Evolutionary conservation across 768 basidiomycete genomes (phyloP), one percentile per base, ranked within the genome.

Genomic region (Boletus rubropictus): DNA sequence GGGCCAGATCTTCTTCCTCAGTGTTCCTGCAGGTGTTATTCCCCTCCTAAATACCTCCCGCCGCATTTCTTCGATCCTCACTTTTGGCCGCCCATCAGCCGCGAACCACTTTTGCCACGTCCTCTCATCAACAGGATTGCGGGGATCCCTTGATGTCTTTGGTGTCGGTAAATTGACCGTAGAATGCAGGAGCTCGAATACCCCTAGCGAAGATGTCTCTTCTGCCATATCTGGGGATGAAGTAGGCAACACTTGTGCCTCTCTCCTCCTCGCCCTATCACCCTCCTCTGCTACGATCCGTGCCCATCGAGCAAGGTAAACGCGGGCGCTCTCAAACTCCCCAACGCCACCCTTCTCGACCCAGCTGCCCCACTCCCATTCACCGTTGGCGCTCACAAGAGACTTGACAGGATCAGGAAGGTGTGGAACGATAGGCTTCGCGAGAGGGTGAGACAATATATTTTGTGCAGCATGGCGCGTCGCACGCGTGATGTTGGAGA

Each of bases 261-360:
- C 96, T 36, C 79, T 77, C 53, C 82, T 70, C 35, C 96, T 76
- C 5, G 92, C 82, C 14, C 90, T 77, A 65, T 99, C 96, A 15
- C 96, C 96, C 63, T 98, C 96, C 66, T 99, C 96, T 2, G 96
- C 96, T 1, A 98, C 96, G 49, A 92, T 87, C 41, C 94, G 77
- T 4, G 96, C 96, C 96, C 96, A 99, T 27, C 90, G 76, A 9
- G 96, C 96, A 8, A 99, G 79, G 64, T 98, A 98, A 7, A 98
- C 89, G 5, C 94, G 76, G 1, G 96, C 96, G 50, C 89, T 89
- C 68, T 98, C 96, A 63, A 95, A 98, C 63, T 96, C 93, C 6
- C 91, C 92, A 3, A 96, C 89, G 0, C 92, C 88, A 28, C 89
- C 85, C 61, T 88, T 88, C 65, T 93, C 90, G 0, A 90, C 88